Conservation (phyloP, 2,329 filamentous ascomycete species). For the Aspergillus aculeatus region DNA sequence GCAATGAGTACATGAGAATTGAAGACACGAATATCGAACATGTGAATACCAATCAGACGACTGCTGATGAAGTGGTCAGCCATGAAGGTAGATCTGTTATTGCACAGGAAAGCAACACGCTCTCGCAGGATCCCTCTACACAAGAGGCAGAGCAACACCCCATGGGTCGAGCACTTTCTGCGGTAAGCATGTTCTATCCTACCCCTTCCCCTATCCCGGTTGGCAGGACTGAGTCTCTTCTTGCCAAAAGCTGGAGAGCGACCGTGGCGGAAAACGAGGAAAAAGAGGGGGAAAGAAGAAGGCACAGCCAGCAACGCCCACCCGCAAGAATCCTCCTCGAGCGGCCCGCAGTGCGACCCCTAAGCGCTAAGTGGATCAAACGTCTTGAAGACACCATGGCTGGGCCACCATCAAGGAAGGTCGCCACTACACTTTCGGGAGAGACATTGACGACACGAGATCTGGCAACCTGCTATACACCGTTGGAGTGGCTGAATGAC, state of each 20-base stretch:
- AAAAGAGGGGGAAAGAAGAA: constrained; percentile 9
- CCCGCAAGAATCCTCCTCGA: constrained; percentile 23
- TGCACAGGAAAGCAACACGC: constrained; percentile 9
- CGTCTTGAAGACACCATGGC: constrained; percentile 33
- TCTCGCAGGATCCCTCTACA: constrained; percentile 22
- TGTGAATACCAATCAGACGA: too few species aligned
- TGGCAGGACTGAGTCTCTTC: constrained; percentile 31
- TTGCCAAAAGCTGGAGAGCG: constrained; percentile 27
- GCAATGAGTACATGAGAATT: not conserved
- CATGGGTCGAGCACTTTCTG: constrained; percentile 30
- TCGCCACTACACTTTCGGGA: constrained; percentile 36
- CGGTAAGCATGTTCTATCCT: constrained; percentile 30
- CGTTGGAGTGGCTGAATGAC: constrained; percentile 46
- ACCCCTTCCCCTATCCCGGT: constrained; percentile 22
- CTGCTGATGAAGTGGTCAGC: too few species aligned
- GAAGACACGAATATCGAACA: not conserved
- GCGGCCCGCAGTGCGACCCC: constrained; percentile 35
- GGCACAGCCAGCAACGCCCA: not conserved
- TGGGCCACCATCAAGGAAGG: constrained; percentile 21
- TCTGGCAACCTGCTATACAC: constrained; percentile 37
- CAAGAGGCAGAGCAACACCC: constrained; percentile 17
- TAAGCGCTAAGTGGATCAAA: constrained; percentile 38
- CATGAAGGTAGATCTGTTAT: not conserved
- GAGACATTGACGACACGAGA: constrained; percentile 38
- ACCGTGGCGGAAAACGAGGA: constrained; percentile 26